phyloP scores from a whole-genome alignment of 1,139 yeast species.

The Meyerozyma sp. region DNA sequence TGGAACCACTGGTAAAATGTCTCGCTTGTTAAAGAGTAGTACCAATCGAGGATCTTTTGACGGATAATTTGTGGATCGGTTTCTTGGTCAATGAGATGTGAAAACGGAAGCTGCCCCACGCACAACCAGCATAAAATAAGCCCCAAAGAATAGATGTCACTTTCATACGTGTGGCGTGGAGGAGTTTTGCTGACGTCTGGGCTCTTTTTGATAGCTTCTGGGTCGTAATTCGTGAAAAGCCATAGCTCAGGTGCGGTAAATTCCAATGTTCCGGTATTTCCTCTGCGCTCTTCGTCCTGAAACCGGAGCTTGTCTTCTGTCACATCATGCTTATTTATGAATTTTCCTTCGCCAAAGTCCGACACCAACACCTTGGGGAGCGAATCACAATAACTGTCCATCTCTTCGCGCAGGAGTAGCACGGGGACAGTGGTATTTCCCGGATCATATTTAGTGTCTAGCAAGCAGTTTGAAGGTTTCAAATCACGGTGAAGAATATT shows the following conservation, averaged over 20 bases:
- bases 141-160: conserved; percentile 81
- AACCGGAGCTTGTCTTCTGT: conserved; percentile 27
- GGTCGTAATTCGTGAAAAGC: conserved; percentile 22
- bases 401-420: conserved; percentile 8
- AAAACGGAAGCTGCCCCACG: conserved; percentile 63
- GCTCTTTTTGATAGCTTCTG: conserved; percentile 3
- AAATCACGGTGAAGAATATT: conserved; percentile 82
- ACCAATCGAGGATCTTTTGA: conserved; percentile 27
- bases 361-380: conserved; percentile 73
- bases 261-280: conserved; percentile 83
- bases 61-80: conserved; percentile 28
- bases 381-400: conserved; percentile 19
- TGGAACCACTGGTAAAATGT: conserved; percentile 25
- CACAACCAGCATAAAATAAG: conserved; percentile 72
- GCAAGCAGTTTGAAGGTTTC: conserved; percentile 81
- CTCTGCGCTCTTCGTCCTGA: conserved; percentile 28
- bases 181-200: not conserved
- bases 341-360: conserved; percentile 86
- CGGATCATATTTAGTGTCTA: conserved; percentile 34
- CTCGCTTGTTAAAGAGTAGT: conserved; percentile 14
- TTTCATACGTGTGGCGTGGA: conserved; percentile 38
- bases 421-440: conserved; percentile 5
- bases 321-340: conserved; percentile 42
- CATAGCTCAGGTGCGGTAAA: conserved; percentile 83
- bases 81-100: conserved; percentile 23